A percentile compares a stretch with the other conserved stretches of the same genome.
phyloP scores from a whole-genome alignment of 2,329 filamentous ascomycete species.

The Nemania sp. region DNA sequence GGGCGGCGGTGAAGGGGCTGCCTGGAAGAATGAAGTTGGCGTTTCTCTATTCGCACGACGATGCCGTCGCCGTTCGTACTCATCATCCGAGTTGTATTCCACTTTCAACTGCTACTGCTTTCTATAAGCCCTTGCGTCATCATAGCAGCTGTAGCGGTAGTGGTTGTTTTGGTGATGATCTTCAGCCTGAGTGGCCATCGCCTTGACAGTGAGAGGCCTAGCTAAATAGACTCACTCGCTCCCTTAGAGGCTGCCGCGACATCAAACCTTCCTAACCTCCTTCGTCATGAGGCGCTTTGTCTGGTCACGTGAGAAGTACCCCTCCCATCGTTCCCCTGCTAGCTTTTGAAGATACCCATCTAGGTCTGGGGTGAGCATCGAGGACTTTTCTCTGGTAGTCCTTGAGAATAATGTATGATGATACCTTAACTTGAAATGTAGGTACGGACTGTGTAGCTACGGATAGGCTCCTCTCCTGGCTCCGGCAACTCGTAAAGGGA shows the following conservation, averaged over 20 bases:
- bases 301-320: not conserved
- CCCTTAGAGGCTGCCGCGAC: not conserved
- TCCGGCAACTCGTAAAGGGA: not conserved
- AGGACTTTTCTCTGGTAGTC: too few species aligned
- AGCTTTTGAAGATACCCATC: too few species aligned
- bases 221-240: not conserved
- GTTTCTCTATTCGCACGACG: not conserved
- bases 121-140: not conserved
- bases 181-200: constrained; percentile 2
- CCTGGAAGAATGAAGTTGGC: not conserved
- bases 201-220: not conserved
- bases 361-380: too few species aligned
- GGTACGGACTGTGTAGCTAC: too few species aligned
- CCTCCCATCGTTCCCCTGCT: not conserved
- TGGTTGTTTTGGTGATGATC: not conserved
- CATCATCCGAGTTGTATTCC: constrained; percentile 12
- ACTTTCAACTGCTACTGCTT: not conserved
- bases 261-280: not conserved
- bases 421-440: too few species aligned
- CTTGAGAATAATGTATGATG: too few species aligned
- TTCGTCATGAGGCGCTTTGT: not conserved
- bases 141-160: not conserved
- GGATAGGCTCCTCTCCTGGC: not conserved
- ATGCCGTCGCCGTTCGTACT: constrained; percentile 1
- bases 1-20: constrained; percentile 9